Base-by-base conservation (phyloP, 805 yeast genomes). In the Wickerhamomyces subpelliculosus region DNA sequence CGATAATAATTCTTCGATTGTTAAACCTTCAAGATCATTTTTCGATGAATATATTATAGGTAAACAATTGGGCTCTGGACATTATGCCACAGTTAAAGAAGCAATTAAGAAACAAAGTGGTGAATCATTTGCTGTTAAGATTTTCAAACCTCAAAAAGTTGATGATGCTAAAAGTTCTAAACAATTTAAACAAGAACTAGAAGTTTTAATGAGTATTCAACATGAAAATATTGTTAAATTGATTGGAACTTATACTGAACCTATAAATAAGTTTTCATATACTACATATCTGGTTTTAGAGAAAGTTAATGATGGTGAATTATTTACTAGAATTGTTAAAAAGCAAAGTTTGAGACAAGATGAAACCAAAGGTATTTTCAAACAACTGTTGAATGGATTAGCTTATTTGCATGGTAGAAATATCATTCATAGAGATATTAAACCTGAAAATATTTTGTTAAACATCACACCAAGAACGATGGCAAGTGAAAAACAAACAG, bases 71-170 rank as follows among this genome's bases (percentile, higher is more conserved):
- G 93, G 93, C 0, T 62, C 81, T 4, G 93, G 93, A 1, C 90
- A 84, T 58, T 84, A 84, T 51, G 90, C 93, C 0, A 76, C 77
- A n/a, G 93, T 84, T 4, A 80, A 77, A 52, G 84, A 80, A 46
- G 86, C 86, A 3, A 64, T 66, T 8, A 69, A 74, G 44, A 72
- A 78, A 46, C 56, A 59, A 8, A 69, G 79, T 0, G 86, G 87
- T 0, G 70, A 70, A 35, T 59, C 70, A 3, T 83, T 77, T 34
- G 93, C 90, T 0, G 85, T 84, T 4, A 84, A 84, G 52, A 78
- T 84, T 8, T 84, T 84, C 57, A 80, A 77, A 47, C 80, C 82
- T 44, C 64, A 73, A 57, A 55, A 54, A 34, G 55, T 60, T 25
- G 68, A 66, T 40, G 71, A 66, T 47, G 48, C 49, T 10, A 64